Base-by-base conservation (phyloP, 768 basidiomycete genomes). In the Russula olivacea region DNA sequence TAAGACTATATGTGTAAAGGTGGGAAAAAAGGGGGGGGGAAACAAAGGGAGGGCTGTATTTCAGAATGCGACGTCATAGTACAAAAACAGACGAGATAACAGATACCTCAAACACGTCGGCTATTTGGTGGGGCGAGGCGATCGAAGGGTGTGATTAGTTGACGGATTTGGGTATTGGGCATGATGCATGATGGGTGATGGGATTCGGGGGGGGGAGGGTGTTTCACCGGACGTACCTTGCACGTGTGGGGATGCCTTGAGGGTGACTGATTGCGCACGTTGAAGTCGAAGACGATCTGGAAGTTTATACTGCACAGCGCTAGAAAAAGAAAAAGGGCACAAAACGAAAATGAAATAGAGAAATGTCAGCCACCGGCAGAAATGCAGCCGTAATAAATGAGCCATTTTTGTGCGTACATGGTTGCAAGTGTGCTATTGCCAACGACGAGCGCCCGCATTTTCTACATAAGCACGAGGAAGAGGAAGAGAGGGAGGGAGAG, bases 371-470 rank as follows among this genome's bases (percentile, higher is more conserved):
- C 38, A 3, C 28, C 25, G 21, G 40, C 10, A 21, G 17, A 21
- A 4, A 25, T 14, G 34, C 32, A 51, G 58, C 10, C 38, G 15
- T 40, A 47, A 11, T 47, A 5, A 21, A 21, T 10, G 21, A 21
- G 45, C 11, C 45, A 47, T 21, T 21, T 21, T 47, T 11, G n/a
- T 23, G n/a, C 55, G 30, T 70, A 87, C 86, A 92, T 85, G 14
- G 81, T 79, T 0, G 90, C 89, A 21, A 92, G 78, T 1, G 85
- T 90, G 23, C 78, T 68, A 68, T 92, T 92, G 11, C 85, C 86
- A 17, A 92, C 90, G 15, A 91, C 78, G 66, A 89, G 75, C 9
- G 87, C 82, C 32, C 89, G 78, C 55, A 91, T 83, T 89, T 92
- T 91, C 90, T 92, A 67, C 1, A 36, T 10, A 7, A 41, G 25